Evolutionary conservation across 257 asterid species (phyloP).

Genomic region (Solanum clarkiae): DNA sequence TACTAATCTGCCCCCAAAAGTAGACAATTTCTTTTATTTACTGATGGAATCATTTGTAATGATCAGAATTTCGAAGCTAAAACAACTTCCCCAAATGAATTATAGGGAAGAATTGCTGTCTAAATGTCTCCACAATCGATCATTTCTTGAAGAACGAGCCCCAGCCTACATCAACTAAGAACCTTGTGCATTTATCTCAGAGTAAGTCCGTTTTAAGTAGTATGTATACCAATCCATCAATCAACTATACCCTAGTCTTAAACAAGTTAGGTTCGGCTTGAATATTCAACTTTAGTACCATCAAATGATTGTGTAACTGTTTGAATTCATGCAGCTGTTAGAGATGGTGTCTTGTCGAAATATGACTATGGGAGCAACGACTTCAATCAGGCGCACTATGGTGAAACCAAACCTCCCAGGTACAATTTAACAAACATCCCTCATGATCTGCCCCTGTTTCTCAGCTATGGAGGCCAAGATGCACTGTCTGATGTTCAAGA

Average conservation of each 20-base stretch:
- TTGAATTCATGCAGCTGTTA: constrained; percentile 34
- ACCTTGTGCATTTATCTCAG: constrained; percentile 77
- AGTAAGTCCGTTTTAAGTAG: constrained; percentile 27
- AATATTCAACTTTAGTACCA: neutral
- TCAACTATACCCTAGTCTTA: neutral
- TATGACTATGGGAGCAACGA: constrained; percentile 51
- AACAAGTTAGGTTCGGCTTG: neutral
- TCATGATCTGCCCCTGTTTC: constrained; percentile 51
- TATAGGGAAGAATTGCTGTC: constrained; percentile 71
- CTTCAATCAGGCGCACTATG: constrained; percentile 53
- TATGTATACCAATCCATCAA: neutral
- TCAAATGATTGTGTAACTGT: neutral
- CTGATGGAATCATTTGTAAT: neutral
- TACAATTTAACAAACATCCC: constrained; percentile 62
- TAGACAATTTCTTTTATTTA: neutral
- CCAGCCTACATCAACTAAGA: constrained; percentile 77
- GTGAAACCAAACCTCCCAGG: constrained; percentile 42
- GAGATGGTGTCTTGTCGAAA: constrained; percentile 49
- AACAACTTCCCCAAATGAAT: neutral
- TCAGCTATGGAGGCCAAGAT: constrained; percentile 81
- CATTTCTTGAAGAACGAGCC: constrained; percentile 55
- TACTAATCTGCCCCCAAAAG: neutral
- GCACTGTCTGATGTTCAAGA: constrained; percentile 62
- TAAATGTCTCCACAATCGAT: constrained; percentile 50
- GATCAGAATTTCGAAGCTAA: neutral